Evolutionary conservation across 495 filamentous ascomycete species (phyloP).

Genomic region (Podospora pseudopauciseta): DNA sequence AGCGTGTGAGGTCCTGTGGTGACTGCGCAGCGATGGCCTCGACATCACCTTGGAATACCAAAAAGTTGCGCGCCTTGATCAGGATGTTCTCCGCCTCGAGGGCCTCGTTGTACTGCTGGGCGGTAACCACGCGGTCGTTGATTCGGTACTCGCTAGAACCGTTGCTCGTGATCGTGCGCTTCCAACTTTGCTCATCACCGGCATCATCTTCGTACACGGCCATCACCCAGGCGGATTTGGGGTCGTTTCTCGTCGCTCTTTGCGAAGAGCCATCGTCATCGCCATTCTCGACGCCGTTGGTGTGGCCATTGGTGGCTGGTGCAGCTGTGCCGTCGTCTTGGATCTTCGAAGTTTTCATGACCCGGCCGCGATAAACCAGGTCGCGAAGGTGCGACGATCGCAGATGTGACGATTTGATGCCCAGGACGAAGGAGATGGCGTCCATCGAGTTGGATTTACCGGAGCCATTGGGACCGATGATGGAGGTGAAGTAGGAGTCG

Average conservation of each 20-base stretch:
- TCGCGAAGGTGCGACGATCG: constrained; percentile 94
- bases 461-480: constrained; percentile 98
- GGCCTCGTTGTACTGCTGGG: constrained; percentile 88
- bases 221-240: constrained; percentile 96
- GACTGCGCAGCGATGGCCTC: constrained; percentile 96
- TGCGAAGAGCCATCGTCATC: constrained; percentile 58
- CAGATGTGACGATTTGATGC: constrained; percentile 95
- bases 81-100: constrained; percentile 93
- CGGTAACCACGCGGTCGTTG: constrained; percentile 84
- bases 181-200: constrained; percentile 93
- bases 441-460: constrained; percentile 99
- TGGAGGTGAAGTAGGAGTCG: constrained; percentile 98
- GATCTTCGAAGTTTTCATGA: constrained; percentile 85
- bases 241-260: constrained; percentile 60
- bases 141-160: constrained; percentile 95
- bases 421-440: constrained; percentile 97
- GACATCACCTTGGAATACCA: constrained; percentile 98
- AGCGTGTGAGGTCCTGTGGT: constrained; percentile 84
- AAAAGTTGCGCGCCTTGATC: constrained; percentile 95
- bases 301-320: constrained; percentile 52
- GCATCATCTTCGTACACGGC: constrained; percentile 98
- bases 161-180: constrained; percentile 82
- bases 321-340: constrained; percentile 77
- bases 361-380: constrained; percentile 91
- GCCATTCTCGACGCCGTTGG: constrained; percentile 49